These are phyloP conservation scores for Lactarius deliciosus DNA, from an alignment of 768 basidiomycete species.

Conservation along the genomic window DNA sequence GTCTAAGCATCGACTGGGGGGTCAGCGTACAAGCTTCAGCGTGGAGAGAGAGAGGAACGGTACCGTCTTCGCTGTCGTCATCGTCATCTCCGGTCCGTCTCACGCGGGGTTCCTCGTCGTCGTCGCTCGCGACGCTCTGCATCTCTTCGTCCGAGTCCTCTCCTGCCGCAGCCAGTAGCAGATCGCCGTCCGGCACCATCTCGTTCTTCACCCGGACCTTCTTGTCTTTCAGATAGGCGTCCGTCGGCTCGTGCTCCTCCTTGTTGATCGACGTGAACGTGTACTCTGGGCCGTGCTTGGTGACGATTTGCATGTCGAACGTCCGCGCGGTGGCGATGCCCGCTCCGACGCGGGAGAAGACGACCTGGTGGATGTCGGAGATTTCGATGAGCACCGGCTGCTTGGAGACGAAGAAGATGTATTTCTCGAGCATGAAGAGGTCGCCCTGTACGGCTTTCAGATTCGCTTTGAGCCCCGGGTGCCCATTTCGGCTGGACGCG, in stretches of 20 bases:
- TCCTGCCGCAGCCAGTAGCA: slow-evolving; percentile 65
- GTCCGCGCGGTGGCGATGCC: slow-evolving; percentile 87
- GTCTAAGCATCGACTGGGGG: slow-evolving; percentile 45
- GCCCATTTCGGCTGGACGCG: slow-evolving; percentile 69
- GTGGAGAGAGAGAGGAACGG: background rate
- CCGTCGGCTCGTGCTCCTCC: slow-evolving; percentile 88
- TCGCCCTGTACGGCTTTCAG: slow-evolving; percentile 96
- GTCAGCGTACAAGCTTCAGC: slow-evolving; percentile 23
- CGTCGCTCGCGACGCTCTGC: slow-evolving; percentile 76
- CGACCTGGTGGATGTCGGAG: slow-evolving; percentile 82
- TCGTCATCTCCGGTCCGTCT: slow-evolving; percentile 56
- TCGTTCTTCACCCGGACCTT: slow-evolving; percentile 94
- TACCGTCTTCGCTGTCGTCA: slow-evolving; percentile 77
- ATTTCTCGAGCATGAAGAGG: slow-evolving; percentile 97
- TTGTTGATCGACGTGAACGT: slow-evolving; percentile 94
- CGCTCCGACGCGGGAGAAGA: slow-evolving; percentile 92
- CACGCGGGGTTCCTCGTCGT: slow-evolving; percentile 54
- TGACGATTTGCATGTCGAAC: slow-evolving; percentile 89
- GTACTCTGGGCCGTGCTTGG: slow-evolving; percentile 80
- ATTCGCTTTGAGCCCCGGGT: slow-evolving; percentile 96
- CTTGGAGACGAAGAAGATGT: slow-evolving; percentile 96
- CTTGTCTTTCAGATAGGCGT: slow-evolving; percentile 84
- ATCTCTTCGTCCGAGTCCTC: slow-evolving; percentile 80
- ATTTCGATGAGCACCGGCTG: slow-evolving; percentile 89
- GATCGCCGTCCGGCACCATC: slow-evolving; percentile 85